Evolutionary conservation across 495 filamentous ascomycete species (phyloP).

Genomic region (Cudoniella acicularis): DNA sequence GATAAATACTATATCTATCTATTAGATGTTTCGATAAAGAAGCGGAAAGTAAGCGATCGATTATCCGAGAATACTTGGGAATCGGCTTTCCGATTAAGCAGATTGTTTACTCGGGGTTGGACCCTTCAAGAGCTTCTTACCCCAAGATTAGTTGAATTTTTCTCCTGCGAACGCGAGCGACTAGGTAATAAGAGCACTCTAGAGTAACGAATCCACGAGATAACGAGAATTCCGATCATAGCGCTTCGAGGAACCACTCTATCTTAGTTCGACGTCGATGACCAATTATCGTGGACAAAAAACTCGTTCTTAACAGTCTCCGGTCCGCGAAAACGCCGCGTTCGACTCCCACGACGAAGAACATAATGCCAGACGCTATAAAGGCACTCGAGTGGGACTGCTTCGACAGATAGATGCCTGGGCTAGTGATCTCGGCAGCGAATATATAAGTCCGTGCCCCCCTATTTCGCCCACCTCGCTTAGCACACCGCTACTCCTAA

Average conservation of each 20-base stretch:
- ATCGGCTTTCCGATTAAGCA: conserved; percentile 11
- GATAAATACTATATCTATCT: conserved; percentile 10
- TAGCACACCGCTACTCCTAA: too few species aligned
- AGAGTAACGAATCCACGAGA: conserved; percentile 2
- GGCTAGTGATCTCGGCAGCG: too few species aligned
- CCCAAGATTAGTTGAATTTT: background rate
- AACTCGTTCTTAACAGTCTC: background rate
- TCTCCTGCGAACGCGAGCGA: background rate
- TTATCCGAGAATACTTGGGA: background rate
- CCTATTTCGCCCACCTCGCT: too few species aligned
- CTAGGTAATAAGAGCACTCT: background rate
- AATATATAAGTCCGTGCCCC: too few species aligned
- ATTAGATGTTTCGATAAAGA: conserved; percentile 1
- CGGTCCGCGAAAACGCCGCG: background rate
- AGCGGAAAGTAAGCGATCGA: background rate
- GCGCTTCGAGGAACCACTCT: conserved; percentile 3
- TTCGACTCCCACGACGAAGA: conserved; percentile 3
- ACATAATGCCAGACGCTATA: conserved; percentile 10
- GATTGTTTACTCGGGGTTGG: too few species aligned
- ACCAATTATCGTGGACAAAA: background rate
- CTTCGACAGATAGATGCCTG: conserved; percentile 11
- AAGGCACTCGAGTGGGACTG: conserved; percentile 13
- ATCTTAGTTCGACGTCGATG: background rate
- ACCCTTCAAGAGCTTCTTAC: background rate
- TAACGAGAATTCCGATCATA: background rate